Evolutionary conservation across 1,284 basidiomycete genomes (phyloP).

Genomic region (Hypsizygus ulmarius): DNA sequence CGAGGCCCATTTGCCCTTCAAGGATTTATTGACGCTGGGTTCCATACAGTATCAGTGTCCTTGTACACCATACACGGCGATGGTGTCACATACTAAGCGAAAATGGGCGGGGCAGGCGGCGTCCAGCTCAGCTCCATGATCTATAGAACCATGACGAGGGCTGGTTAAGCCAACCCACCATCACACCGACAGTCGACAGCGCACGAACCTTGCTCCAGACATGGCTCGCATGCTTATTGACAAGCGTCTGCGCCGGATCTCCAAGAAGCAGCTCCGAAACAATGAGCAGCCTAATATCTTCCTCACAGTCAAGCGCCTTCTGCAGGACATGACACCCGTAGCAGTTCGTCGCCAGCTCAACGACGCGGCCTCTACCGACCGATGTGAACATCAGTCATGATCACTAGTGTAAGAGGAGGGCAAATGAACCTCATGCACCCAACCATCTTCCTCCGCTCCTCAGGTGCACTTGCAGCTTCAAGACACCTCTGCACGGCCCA

Average conservation of each 20-base stretch:
- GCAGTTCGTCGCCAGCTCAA: constrained; percentile 81
- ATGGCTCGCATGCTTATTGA: constrained; percentile 84
- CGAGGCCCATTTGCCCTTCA: constrained; percentile 82
- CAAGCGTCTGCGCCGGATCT: constrained; percentile 76
- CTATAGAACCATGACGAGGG: too few relatives aligned
- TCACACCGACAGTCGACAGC: too few relatives aligned
- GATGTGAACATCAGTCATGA: constrained; percentile 2
- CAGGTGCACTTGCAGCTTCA: constrained; percentile 65
- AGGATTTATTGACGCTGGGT: constrained; percentile 72
- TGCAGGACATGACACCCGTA: constrained; percentile 85
- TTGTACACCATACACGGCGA: background rate
- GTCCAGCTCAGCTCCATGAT: constrained; percentile 85
- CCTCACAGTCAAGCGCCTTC: constrained; percentile 85
- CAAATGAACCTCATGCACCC: constrained; percentile 67
- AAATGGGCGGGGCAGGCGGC: constrained; percentile 78
- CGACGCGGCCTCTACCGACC: constrained; percentile 62
- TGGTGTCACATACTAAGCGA: constrained; percentile 63
- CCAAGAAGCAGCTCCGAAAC: constrained; percentile 77
- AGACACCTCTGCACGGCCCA: constrained; percentile 85
- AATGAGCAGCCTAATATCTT: constrained; percentile 74
- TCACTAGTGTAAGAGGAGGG: background rate
- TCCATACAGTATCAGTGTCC: background rate
- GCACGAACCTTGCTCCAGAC: constrained; percentile 77
- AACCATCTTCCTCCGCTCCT: constrained; percentile 77
- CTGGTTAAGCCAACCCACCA: too few relatives aligned